Conservation (phyloP, 2,329 filamentous ascomycete species). For the Trichoderma gracile region DNA sequence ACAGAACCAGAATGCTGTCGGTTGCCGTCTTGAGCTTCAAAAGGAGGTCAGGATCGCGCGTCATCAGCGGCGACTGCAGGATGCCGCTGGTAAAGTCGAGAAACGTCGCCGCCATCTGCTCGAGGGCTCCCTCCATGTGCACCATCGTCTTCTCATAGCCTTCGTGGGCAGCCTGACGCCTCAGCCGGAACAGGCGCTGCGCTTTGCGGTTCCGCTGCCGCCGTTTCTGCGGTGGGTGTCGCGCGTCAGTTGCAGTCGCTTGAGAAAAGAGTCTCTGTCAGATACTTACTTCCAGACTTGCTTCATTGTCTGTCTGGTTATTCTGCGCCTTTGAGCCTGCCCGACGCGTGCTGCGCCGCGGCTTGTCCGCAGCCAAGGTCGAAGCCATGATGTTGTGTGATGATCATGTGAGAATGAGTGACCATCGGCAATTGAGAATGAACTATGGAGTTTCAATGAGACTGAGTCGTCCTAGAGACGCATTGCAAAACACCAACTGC, state of each 20-base stretch:
- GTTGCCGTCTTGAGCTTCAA: constrained; percentile 14
- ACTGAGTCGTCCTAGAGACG: no score
- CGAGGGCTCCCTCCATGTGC: constrained; percentile 14
- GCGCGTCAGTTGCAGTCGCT: background rate
- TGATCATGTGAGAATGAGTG: background rate
- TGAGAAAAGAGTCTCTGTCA: no score
- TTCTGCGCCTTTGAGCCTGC: background rate
- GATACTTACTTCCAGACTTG: constrained; percentile 11
- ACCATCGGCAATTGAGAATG: no score
- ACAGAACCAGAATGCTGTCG: constrained; percentile 15
- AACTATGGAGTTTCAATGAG: no score
- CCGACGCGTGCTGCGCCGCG: background rate
- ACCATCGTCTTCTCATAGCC: constrained; percentile 12
- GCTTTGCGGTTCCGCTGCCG: constrained; percentile 19
- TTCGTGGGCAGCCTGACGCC: constrained; percentile 12
- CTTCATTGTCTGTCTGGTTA: background rate
- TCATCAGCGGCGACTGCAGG: constrained; percentile 12
- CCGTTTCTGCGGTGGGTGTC: constrained; percentile 1
- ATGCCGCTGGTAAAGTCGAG: constrained; percentile 16
- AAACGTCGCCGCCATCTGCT: constrained; percentile 11
- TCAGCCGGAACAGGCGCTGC: constrained; percentile 14
- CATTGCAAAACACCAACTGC: no score
- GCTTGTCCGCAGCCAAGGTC: background rate
- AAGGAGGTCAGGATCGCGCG: constrained; percentile 5
- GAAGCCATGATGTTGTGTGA: constrained; percentile 8